phyloP scores from a whole-genome alignment of 1,284 basidiomycete species.

The Macrocybe sp. region DNA sequence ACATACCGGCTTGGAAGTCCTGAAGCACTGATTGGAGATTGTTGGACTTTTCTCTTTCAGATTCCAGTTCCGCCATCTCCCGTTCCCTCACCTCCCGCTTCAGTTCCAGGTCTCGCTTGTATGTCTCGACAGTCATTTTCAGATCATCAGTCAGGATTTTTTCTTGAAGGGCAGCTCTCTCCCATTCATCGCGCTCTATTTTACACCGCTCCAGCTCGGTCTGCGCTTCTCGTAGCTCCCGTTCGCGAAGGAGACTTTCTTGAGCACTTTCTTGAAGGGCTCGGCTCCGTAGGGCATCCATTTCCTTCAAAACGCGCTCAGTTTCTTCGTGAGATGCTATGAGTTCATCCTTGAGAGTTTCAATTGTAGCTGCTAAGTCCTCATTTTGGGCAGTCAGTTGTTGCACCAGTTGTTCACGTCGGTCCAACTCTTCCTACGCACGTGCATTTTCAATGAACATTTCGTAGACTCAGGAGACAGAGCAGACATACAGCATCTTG shows the following conservation, averaged over 20 bases:
- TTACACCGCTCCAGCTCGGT: slow-evolving; percentile 81
- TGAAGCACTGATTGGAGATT: slow-evolving; percentile 92
- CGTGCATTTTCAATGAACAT: slow-evolving; percentile 11
- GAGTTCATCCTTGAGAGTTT: slow-evolving; percentile 77
- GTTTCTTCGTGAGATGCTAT: slow-evolving; percentile 70
- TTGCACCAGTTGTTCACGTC: slow-evolving; percentile 78
- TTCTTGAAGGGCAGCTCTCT: slow-evolving; percentile 72
- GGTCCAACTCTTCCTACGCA: slow-evolving; percentile 90
- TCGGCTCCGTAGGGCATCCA: slow-evolving; percentile 60
- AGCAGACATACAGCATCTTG: slow-evolving; percentile 83
- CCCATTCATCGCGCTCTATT: slow-evolving; percentile 87
- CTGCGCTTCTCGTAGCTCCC: slow-evolving; percentile 75
- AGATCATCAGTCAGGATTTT: slow-evolving; percentile 67
- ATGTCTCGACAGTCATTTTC: slow-evolving; percentile 47
- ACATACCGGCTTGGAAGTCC: slow-evolving; percentile 89
- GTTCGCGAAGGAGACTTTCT: slow-evolving; percentile 72
- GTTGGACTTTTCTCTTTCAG: slow-evolving; percentile 70
- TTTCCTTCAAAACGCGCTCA: slow-evolving; percentile 62
- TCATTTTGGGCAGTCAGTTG: slow-evolving; percentile 74
- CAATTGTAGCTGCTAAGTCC: slow-evolving; percentile 62
- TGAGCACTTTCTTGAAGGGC: slow-evolving; percentile 60
- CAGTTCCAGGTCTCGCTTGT: slow-evolving; percentile 65
- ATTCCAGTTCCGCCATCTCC: slow-evolving; percentile 52
- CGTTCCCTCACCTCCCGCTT: slow-evolving; percentile 53
- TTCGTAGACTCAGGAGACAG: background rate